Evolutionary conservation across 1,284 basidiomycete genomes (phyloP), one percentile per base, ranked within the genome.

Genomic region (Naganishia sp.): DNA sequence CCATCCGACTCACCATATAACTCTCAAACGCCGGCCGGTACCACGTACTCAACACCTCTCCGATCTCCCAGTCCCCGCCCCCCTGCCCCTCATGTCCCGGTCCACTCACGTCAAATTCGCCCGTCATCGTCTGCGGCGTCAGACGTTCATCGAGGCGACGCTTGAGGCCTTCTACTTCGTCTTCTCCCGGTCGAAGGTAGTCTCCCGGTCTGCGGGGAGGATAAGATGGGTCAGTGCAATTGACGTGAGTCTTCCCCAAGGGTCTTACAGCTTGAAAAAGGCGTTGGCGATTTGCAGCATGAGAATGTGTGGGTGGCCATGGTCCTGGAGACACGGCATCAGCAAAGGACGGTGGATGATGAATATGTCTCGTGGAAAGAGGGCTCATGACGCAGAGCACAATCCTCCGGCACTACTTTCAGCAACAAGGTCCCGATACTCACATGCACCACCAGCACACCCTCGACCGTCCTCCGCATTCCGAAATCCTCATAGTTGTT

Each of bases 251-350:
- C 32, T 35, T 35, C 32, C 5, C 32, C 32, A 10, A 35, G 7
- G 7, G 35, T 13, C 90, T 75, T 74, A 93, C 92, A 98, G 85
- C 80, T 98, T 98, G 85, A 97, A 98, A 81, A 97, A 99, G 21
- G 94, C 93, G 77, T 97, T 97, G 41, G 94, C 95, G 75, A 99
- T 96, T 78, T 98, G 95, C 17, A 98, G 85, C 87, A 98, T 95
- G 71, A 99, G 86, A 68, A 98, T 90, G 75, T 98, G 95, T 3
- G 93, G 92, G 75, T 94, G 90, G 0, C 92, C 91, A 70, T 93
- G 92, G 76, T 93, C 90, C 79, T 81, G 60, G 1, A 56, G 41
- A 18, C 25, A 18, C 43, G 2, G 35, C 7, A 39, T 39, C 35
- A 39, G 35, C 35, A 39, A 39, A 39, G 2, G 35, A 39, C 35